Percentiles rank a stretch among this genome's conserved stretches.
These are phyloP conservation scores for Rhizopogon roseolus DNA, from an alignment of 768 basidiomycete species.

Conservation along the genomic window DNA sequence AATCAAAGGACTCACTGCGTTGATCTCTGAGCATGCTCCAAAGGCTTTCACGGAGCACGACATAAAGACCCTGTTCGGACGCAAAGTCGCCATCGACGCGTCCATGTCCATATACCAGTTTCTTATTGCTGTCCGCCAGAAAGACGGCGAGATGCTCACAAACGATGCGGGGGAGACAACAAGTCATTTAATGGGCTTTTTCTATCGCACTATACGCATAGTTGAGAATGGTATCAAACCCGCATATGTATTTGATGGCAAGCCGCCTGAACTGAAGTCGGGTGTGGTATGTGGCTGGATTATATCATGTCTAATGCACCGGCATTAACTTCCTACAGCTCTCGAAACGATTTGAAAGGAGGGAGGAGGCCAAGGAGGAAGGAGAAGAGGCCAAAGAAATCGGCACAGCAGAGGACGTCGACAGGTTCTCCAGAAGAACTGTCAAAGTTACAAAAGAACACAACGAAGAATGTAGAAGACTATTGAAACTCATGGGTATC, in stretches of 20 bases:
- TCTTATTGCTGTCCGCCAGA: constrained; percentile 94
- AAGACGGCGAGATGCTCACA: constrained; percentile 93
- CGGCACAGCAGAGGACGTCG: constrained; percentile 90
- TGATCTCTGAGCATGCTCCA: constrained; percentile 89
- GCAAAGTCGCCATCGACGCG: constrained; percentile 98
- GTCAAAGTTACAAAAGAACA: constrained; percentile 95
- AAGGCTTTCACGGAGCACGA: constrained; percentile 84
- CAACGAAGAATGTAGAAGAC: constrained; percentile 88
- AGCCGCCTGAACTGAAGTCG: constrained; percentile 95
- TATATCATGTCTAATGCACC: background rate
- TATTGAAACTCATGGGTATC: constrained; percentile 94
- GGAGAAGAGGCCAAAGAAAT: constrained; percentile 96
- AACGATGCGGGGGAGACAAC: constrained; percentile 99
- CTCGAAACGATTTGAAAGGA: constrained; percentile 88
- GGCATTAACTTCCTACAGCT: constrained; percentile 46
- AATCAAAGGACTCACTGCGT: constrained; percentile 91
- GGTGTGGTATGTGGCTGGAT: constrained; percentile 70
- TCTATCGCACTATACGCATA: constrained; percentile 95
- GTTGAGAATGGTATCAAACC: constrained; percentile 99
- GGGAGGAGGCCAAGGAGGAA: constrained; percentile 91
- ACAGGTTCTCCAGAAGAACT: constrained; percentile 82
- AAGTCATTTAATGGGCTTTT: constrained; percentile 98
- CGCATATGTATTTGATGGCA: constrained; percentile 97
- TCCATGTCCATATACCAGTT: constrained; percentile 98
- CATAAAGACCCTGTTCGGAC: constrained; percentile 95